Percentiles rank a stretch among this genome's conserved stretches.
These are phyloP conservation scores for Bertia moriformis DNA, from an alignment of 2,329 filamentous ascomycete species.

Conservation along the genomic window DNA sequence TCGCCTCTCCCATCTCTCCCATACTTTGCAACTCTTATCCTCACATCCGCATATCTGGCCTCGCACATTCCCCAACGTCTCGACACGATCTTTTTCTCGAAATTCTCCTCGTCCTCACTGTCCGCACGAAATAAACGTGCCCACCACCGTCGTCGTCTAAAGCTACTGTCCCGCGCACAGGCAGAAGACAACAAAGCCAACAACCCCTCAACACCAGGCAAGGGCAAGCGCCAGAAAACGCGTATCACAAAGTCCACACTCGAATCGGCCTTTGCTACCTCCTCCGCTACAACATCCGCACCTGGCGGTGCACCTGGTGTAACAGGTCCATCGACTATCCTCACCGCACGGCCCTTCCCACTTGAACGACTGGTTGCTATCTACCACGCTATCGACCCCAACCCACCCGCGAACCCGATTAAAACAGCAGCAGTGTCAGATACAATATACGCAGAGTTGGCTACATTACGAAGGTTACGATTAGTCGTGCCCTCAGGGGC, in stretches of 20 bases:
- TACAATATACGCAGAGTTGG: constrained; percentile 25
- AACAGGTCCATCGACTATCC: constrained; percentile 19
- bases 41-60: constrained; percentile 28
- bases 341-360: constrained; percentile 23
- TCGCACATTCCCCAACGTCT: constrained; percentile 27
- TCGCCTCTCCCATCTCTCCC: constrained; percentile 12
- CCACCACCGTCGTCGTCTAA: constrained; percentile 22
- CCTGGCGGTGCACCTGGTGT: constrained; percentile 13
- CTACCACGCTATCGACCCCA: constrained; percentile 27
- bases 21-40: constrained; percentile 26
- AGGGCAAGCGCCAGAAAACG: constrained; percentile 17
- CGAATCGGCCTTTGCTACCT: constrained; percentile 19
- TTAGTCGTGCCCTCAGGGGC: constrained; percentile 24
- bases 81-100: constrained; percentile 31
- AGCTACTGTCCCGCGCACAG: constrained; percentile 20
- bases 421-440: constrained; percentile 19
- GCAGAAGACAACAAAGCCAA: constrained; percentile 5
- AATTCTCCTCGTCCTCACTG: constrained; percentile 24
- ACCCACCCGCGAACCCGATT: constrained; percentile 21
- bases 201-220: too few species aligned
- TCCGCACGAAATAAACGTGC: constrained; percentile 25
- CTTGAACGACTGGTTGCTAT: constrained; percentile 28
- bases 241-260: constrained; percentile 23
- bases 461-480: constrained; percentile 26
- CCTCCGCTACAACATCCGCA: constrained; percentile 18